Base-by-base conservation (phyloP, 2,329 filamentous ascomycete genomes). In the Parastagonospora nodorum region DNA sequence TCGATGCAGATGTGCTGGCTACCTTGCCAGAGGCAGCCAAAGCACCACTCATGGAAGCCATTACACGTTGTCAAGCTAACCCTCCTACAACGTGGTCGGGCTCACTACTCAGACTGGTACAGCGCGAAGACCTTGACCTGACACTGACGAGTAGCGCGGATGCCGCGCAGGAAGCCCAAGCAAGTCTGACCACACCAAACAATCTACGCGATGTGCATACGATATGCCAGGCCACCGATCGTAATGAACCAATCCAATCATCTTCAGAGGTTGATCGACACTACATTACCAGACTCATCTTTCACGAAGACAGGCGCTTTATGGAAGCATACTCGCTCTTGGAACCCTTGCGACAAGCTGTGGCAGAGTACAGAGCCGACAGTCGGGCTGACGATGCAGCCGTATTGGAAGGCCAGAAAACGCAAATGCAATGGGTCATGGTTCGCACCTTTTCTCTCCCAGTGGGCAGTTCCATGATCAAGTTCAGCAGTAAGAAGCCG, bases 351-450 rank as follows among this genome's bases (percentile, higher is more conserved):
- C 90, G 88, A 66, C 82, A 90, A 11, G 86, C 93, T 36, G 78
- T 90, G 9, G 86, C 93, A n/a, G 88, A 89, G 44, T 88, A 93
- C 54, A 81, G 87, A 33, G 84, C 87, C 2, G 82, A 91, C 56
- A 85, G 88, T 1, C 84, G 85, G 35, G 94, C 90, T 88, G 84
- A 87, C 16, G 94, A 99, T 68, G 87, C 90, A 12, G 88, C 94
- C 54, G 86, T 96, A 49, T 79, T 99, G 8, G 94, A 99, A 69
- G 90, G 89, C 51, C 94, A 99, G 72, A 96, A 97, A 72, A 88
- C 90, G 54, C 80, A 96, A 29, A 92, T 94, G 50, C 89, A 94
- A 52, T 88, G 88, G 66, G 84, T 97, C 32, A 94, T 93, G 35
- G 84, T 89, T 39, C 86, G 94, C 51, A 97, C 93, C 11, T 81